Base-by-base conservation (phyloP, 2,329 filamentous ascomycete species). In the Aspergillus ustus region DNA sequence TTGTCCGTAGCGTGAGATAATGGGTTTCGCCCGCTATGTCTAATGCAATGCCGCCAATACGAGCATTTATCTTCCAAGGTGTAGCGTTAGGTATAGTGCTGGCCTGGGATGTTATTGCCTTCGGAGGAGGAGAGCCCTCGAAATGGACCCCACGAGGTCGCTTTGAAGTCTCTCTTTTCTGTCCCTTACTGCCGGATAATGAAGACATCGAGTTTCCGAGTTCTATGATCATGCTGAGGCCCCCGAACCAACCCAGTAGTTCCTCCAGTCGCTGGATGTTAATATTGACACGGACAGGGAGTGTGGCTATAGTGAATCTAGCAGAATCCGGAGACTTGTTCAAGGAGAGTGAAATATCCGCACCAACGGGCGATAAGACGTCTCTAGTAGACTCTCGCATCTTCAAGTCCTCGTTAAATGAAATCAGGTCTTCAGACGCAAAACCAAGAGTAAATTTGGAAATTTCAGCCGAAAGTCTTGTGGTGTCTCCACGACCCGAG, bases 171-270 rank as follows among this genome's bases (percentile, higher is more conserved):
- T 71, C 68, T 43, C 71, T 70, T 15, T 73, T 69, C 29, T 73
- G 75, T 13, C 69, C 73, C 71, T 78, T 73, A 66, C 76, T 70
- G 1, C 88, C 86, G n/a, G 87, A 84, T 62, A 86, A 90, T 0
- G 91, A 93, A 11, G 89, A 87, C 65, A 96, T 90, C 0, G 94
- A 97, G 62, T 86, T 91, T 64, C 93, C 91, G 74, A 97, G 86
- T 69, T 95, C 96, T 48, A 99, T 81, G 56, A 99, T 90, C 66
- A 93, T 92, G 74, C 93, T 97, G 48, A 99, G 81, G 0, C 95
- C 95, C 40, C 95, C 95, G 76, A 97, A 93, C 83, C 91, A 92
- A 59, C 87, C 87, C 62, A 98, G 88, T 0, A 91, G 91, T 69
- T 97, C 93, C 68, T 98, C 95, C 22, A 98, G 79, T 59, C 87